Base-by-base conservation (phyloP, 1,284 basidiomycete species). In the Cutaneotrichosporon sp. region DNA sequence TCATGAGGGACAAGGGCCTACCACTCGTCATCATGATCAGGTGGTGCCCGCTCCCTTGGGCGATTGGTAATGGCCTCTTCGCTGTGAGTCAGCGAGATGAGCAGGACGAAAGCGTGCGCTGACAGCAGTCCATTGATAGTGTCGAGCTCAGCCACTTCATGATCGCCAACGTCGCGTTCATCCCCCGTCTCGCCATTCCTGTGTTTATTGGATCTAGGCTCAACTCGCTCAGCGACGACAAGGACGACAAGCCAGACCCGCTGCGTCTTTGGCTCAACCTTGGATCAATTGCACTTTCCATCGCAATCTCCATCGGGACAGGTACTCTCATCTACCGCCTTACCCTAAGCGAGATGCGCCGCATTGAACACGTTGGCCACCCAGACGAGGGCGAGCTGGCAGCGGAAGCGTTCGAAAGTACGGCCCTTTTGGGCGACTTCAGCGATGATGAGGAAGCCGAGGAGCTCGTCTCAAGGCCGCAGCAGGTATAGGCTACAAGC, bases 201-300 rank as follows among this genome's bases (percentile, higher is more conserved):
- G 75, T 81, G 10, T 80, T 81, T 65, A 79, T 81, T 50, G 80
- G 80, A 51, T 78, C 77, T 22, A 72, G 80, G 8, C 73, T 81
- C 31, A 72, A 68, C 21, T 78, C 76, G 11, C 68, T 81, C 21
- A 67, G 74, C 10, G 72, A 72, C 56, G 72, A 69, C 18, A 64
- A 63, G 22, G 62, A 66, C 5, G 57, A 65, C 26, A 65, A 72
- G 55, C 34, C 60, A 14, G 76, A 78, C 51, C 73, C 76, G 7
- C 61, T 78, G 13, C 71, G 70, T 55, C 76, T 76, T 65, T 80
- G 78, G 77, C 69, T 81, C 64, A 81, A 81, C 67, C 42, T 80
- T 38, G 58, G 69, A 1, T 75, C 73, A 5, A 81, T 81, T 47
- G 65, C 58, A 16, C 46, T 77, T 18, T 72, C 73, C 0, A 22